Evolutionary conservation across 331 rosid species (phyloP).

Genomic region (Malus hybrid): DNA sequence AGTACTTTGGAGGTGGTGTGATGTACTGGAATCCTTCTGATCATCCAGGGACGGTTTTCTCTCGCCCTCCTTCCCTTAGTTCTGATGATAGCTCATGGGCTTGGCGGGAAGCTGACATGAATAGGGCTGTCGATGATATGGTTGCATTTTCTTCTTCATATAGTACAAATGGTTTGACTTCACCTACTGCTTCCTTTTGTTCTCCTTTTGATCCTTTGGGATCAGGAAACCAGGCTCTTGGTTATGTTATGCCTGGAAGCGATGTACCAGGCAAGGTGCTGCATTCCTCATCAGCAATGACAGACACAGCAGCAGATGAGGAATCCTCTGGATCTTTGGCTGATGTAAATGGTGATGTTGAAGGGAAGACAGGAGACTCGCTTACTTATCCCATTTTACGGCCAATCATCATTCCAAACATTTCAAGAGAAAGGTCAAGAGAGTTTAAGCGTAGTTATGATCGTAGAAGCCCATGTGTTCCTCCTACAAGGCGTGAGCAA

Average conservation of each 20-base stretch:
- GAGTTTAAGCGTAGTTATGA: slow-evolving; percentile 59
- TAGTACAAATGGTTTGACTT: slow-evolving; percentile 82
- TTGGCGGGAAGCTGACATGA: slow-evolving; percentile 96
- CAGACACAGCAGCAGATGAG: slow-evolving; percentile 56
- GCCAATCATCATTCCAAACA: slow-evolving; percentile 81
- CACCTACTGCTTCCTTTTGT: slow-evolving; percentile 89
- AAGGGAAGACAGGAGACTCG: slow-evolving; percentile 59
- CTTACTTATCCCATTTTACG: slow-evolving; percentile 82
- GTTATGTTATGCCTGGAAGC: slow-evolving; percentile 74
- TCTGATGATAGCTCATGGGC: slow-evolving; percentile 98
- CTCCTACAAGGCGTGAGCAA: slow-evolving; percentile 78
- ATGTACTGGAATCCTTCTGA: slow-evolving; percentile 99
- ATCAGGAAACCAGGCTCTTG: slow-evolving; percentile 64
- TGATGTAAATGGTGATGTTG: slow-evolving; percentile 60
- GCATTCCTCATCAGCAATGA: slow-evolving; percentile 59
- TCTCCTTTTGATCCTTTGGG: slow-evolving; percentile 86
- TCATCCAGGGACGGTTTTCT: slow-evolving; percentile 74
- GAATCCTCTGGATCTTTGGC: slow-evolving; percentile 57
- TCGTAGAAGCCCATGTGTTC: slow-evolving; percentile 82
- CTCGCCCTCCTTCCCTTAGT: slow-evolving; percentile 96
- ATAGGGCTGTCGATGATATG: slow-evolving; percentile 96
- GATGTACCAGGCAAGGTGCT: slow-evolving; percentile 73
- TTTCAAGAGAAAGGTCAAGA: slow-evolving; percentile 78
- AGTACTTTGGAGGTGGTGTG: slow-evolving; percentile 90
- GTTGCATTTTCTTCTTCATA: slow-evolving; percentile 95